Conservation (phyloP, 345 rosid species). For the Corymbia maculata region DNA sequence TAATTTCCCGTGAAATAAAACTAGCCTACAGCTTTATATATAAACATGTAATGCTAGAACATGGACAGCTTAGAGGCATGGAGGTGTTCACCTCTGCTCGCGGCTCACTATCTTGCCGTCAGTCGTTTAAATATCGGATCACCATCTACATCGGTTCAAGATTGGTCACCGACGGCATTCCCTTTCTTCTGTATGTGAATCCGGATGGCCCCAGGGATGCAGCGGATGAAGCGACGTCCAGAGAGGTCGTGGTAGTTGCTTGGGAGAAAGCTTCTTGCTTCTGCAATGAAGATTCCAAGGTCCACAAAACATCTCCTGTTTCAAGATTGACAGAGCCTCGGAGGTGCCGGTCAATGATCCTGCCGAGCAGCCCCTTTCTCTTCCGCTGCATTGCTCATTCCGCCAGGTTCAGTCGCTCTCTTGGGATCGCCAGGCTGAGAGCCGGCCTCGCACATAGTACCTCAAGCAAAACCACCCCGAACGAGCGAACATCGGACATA, state of each 20-base stretch:
- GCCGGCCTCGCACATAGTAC: constrained; percentile 17
- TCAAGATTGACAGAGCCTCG: constrained; percentile 12
- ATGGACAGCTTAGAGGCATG: neutral
- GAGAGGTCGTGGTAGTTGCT: neutral
- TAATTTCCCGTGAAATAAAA: neutral
- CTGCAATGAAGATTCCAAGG: constrained; percentile 1
- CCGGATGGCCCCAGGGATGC: neutral
- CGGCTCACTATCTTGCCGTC: neutral
- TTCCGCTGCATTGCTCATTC: constrained; percentile 10
- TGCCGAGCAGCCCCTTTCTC: constrained; percentile 6
- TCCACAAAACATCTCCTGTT: constrained; percentile 6
- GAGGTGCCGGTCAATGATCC: constrained; percentile 13
- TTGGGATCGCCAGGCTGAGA: neutral
- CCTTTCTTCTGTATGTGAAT: neutral
- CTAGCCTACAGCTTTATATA: neutral
- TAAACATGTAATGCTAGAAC: neutral
- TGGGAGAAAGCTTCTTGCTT: constrained; percentile 6
- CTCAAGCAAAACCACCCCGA: constrained; percentile 24
- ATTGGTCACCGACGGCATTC: neutral
- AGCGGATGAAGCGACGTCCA: neutral
- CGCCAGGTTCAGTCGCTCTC: constrained; percentile 11
- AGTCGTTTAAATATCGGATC: neutral
- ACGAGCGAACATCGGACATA: constrained; percentile 10
- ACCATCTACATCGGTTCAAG: neutral
- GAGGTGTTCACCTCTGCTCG: neutral